A percentile compares a stretch with the other conserved stretches of the same genome.
Evolutionary conservation across 1,139 yeast species (phyloP).

Genomic region (Tardiomyces blankii): DNA sequence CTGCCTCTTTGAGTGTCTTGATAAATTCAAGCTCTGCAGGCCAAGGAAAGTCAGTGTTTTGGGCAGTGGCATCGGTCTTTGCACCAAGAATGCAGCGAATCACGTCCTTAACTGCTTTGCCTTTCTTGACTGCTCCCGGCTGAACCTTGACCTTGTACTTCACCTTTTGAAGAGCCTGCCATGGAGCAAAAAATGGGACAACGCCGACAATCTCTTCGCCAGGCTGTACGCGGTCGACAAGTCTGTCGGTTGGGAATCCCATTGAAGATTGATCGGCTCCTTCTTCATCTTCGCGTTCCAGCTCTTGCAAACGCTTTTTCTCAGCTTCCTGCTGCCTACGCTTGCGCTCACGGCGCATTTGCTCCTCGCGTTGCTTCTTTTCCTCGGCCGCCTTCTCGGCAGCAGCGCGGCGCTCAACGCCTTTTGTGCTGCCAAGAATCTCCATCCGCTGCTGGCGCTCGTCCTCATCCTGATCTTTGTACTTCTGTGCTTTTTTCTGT

Average conservation of each 20-base stretch:
- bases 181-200: slow-evolving; percentile 88
- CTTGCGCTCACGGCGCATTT: slow-evolving; percentile 7
- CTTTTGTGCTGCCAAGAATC: slow-evolving; percentile 54
- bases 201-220: slow-evolving; percentile 43
- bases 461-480: slow-evolving; percentile 87
- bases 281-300: slow-evolving; percentile 23
- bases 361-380: slow-evolving; percentile 5
- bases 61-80: slow-evolving; percentile 38
- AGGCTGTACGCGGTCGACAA: slow-evolving; percentile 3
- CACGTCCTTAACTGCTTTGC: slow-evolving; percentile 68
- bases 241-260: slow-evolving; percentile 11
- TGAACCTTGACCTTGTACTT: slow-evolving; percentile 78
- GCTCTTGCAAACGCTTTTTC: slow-evolving; percentile 11
- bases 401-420: slow-evolving; percentile 8
- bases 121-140: slow-evolving; percentile 83
- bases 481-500: slow-evolving; percentile 69
- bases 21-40: slow-evolving; percentile 52
- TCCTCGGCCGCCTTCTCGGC: slow-evolving; percentile 15
- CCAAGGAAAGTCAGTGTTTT: slow-evolving; percentile 58
- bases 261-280: slow-evolving; percentile 22
- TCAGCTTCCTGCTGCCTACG: slow-evolving; percentile 12
- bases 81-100: slow-evolving; percentile 48
- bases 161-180: slow-evolving; percentile 64
- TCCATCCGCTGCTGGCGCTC: slow-evolving; percentile 68
- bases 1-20: slow-evolving; percentile 45